Evolutionary conservation across 164 flowering plant genomes (phyloP), one percentile per base, ranked within the genome.

Genomic region (Stephania yunnanensis): DNA sequence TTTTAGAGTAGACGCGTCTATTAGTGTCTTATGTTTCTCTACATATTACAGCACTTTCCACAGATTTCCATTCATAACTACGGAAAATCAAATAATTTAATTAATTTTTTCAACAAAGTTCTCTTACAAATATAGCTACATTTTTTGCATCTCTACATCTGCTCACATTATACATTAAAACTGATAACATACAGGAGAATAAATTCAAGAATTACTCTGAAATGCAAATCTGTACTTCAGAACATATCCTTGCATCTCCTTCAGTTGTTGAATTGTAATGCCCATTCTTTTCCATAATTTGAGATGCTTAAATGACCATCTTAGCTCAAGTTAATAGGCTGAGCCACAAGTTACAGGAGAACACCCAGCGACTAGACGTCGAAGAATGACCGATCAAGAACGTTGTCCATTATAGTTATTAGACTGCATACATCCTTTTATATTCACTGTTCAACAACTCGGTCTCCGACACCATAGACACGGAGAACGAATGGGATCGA

Each of bases 401-500:
- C 31, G 61, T 58, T 13, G 6, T 44, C 4, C 29, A 46, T 63
- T 4, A 31, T 10, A 66, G 31, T 4, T 64, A 74, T 74, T 86
- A 95, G n/a, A 95, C 89, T 48, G 97, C 98, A 81, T 92, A 95
- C 89, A 95, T 87, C 79, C 93, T 86, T 85, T 88, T 89, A 71
- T 87, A 88, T 55, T 90, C 93, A 6, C 84, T 86, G 80, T 86
- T 86, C 77, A 89, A 80, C 15, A 87, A 77, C 82, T 92, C 99
- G 0, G 86, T 30, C 67, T 95, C 98, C 0, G 99, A 95, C 20
- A 80, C 80, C 82, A 83, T 50, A 2, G 97, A 89, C 81, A 87
- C 50, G 11, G 95, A 87, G 65, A 85, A 78, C 1, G 99, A 95
- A 45, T 79, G 89, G 4, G 96, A 88, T 36, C 80, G 83, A 68